These are phyloP conservation scores for Penicillium cosmopolitanum DNA, from an alignment of 495 filamentous ascomycete genomes.

Conservation along the genomic window DNA sequence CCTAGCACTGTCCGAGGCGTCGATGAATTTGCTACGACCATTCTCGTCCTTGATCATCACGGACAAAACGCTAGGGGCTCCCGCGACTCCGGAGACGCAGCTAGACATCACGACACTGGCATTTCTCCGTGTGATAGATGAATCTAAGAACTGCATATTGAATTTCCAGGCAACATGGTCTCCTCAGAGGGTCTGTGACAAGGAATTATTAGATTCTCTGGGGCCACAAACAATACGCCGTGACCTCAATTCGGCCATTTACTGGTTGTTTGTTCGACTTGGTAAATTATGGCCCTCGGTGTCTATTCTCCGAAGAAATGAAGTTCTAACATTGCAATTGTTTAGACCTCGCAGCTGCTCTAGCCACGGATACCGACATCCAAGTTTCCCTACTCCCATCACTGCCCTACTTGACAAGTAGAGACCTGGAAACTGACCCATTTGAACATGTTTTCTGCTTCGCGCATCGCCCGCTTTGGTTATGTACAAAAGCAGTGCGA, in stretches of 20 bases:
- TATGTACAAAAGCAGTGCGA: constrained; percentile 31
- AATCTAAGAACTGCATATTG: constrained; percentile 17
- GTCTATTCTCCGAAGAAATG: neutral
- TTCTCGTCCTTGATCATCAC: neutral
- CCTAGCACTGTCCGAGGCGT: constrained; percentile 32
- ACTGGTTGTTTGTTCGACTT: constrained; percentile 42
- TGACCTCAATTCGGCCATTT: constrained; percentile 32
- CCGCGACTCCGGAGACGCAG: neutral
- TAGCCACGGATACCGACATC: constrained; percentile 32
- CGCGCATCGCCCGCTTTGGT: constrained; percentile 34
- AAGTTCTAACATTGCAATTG: neutral
- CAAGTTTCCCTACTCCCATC: constrained; percentile 27
- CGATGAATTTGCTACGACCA: constrained; percentile 19
- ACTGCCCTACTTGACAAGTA: constrained; percentile 19
- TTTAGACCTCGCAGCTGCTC: constrained; percentile 33
- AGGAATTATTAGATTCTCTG: constrained; percentile 17
- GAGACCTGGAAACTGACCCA: constrained; percentile 18
- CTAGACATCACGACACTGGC: constrained; percentile 15
- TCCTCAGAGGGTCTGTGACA: constrained; percentile 5
- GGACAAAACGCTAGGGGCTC: neutral
- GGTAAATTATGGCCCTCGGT: constrained; percentile 24
- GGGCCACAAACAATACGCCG: constrained; percentile 19
- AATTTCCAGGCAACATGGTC: constrained; percentile 26
- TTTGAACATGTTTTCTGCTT: constrained; percentile 30
- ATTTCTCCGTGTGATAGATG: constrained; percentile 20